These are phyloP conservation scores for Simplicillium aogashimaense DNA, from an alignment of 2,329 filamentous ascomycete species.

Conservation along the genomic window DNA sequence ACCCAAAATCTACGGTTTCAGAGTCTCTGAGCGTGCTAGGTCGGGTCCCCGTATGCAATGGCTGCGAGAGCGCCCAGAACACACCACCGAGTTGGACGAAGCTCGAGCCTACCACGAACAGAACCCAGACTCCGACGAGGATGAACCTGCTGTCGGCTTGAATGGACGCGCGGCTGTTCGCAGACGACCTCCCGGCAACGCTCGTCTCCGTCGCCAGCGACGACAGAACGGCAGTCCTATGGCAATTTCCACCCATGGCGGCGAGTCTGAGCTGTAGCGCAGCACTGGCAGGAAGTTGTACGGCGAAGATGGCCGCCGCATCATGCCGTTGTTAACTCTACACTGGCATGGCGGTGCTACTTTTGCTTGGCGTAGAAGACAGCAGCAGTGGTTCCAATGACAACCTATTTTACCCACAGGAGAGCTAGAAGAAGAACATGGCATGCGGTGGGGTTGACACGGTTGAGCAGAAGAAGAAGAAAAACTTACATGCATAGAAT, in stretches of 20 bases:
- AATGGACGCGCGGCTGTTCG: conserved; percentile 30
- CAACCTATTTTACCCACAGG: too few relatives aligned
- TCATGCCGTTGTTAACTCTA: too few relatives aligned
- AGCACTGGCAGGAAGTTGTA: conserved; percentile 4
- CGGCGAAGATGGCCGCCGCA: too few relatives aligned
- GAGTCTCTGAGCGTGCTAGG: conserved; percentile 80
- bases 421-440: too few relatives aligned
- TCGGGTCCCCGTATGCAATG: conserved; percentile 95
- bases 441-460: conserved; percentile 2
- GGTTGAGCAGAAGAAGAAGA: neutral
- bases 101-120: conserved; percentile 43
- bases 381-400: too few relatives aligned
- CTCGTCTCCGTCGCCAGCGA: conserved; percentile 27
- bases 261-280: conserved; percentile 43
- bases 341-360: too few relatives aligned
- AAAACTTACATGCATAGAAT: conserved; percentile 1
- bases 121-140: conserved; percentile 47
- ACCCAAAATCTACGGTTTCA: conserved; percentile 92
- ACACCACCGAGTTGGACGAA: conserved; percentile 81
- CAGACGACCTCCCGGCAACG: conserved; percentile 31
- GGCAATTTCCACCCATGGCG: conserved; percentile 44
- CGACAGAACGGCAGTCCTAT: conserved; percentile 47
- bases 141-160: conserved; percentile 38
- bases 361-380: too few relatives aligned
- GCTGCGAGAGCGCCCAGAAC: conserved; percentile 73